Conservation (phyloP, 768 basidiomycete species). For the Sporobolomyces roseus region DNA sequence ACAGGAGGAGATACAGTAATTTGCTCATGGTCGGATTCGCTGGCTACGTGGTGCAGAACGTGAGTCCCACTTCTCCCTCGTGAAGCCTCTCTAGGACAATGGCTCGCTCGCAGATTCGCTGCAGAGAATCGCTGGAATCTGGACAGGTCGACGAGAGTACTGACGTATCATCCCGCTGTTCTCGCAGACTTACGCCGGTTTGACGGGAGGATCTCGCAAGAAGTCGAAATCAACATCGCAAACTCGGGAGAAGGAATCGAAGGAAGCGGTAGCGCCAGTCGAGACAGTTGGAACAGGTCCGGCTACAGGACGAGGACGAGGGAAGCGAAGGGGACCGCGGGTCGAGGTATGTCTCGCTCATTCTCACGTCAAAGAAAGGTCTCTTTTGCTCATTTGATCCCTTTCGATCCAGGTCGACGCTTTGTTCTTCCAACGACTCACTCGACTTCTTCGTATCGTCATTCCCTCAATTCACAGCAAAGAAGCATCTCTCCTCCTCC, state of each 20-base stretch:
- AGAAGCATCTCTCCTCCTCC: constrained; percentile 77
- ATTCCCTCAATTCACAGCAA: constrained; percentile 80
- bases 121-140: background rate
- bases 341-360: constrained; percentile 15
- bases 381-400: background rate
- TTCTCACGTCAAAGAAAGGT: too few species aligned
- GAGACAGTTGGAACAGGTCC: background rate
- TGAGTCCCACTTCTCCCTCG: background rate
- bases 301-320: background rate
- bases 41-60: constrained; percentile 22
- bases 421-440: constrained; percentile 77
- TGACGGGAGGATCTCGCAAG: constrained; percentile 10
- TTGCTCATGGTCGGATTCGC: constrained; percentile 32
- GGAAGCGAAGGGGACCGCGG: constrained; percentile 7
- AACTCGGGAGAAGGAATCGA: background rate
- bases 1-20: constrained; percentile 17
- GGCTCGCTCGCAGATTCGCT: background rate
- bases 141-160: background rate
- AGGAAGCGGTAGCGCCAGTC: background rate
- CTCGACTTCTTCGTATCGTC: constrained; percentile 73
- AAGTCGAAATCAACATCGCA: constrained; percentile 2
- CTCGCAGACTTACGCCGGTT: constrained; percentile 23
- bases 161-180: background rate
- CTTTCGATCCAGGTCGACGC: constrained; percentile 62
- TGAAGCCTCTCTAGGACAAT: too few species aligned